Evolutionary conservation across 78 protist species (phyloP), one percentile per base, ranked within the genome.

Genomic region (Dictyostelium brefeldianum): DNA sequence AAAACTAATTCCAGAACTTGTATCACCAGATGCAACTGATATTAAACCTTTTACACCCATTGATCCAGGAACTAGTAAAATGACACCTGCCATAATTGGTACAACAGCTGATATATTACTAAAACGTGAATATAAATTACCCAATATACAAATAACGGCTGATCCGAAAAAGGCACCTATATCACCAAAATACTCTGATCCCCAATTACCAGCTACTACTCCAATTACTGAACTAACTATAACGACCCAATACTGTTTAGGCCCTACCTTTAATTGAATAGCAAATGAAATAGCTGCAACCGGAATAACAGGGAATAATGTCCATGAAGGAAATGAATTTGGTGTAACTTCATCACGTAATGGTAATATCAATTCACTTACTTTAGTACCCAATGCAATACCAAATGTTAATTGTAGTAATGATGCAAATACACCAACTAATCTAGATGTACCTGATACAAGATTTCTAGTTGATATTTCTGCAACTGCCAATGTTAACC

Each of bases 21-120:
- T 41, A 36, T 87, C 81, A 11, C 92, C 92, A 46, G 25, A 53
- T 15, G 83, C 62, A 5, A 73, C 64, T 31, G 83, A 59, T 27
- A 87, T 53, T 3, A 87, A 22, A n/a, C 92, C 92, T 62, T 73
- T 87, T 5, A 87, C 83, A 46, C 92, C 92, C 92, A 87, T 87
- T 14, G 65, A 43, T 22, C 92, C 92, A 50, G 92, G 92, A 29
- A 87, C 92, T 70, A 87, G 59, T 65, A 87, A 80, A 43, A 87
- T 70, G 47, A 87, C 77, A 77, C 92, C 92, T 4, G 92, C 78
- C 78, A 87, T 46, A 41, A 87, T 87, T 7, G 84, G 83, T 2
- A 75, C 83, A 0, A 57, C 83, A 0, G 92, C 69, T 1, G 78
- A 14, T 20, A 59, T 70, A 31, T 87, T 87, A 14, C 69, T 50